Conservation (phyloP, 2,329 filamentous ascomycete species). For the Ramichloridium luteum region DNA sequence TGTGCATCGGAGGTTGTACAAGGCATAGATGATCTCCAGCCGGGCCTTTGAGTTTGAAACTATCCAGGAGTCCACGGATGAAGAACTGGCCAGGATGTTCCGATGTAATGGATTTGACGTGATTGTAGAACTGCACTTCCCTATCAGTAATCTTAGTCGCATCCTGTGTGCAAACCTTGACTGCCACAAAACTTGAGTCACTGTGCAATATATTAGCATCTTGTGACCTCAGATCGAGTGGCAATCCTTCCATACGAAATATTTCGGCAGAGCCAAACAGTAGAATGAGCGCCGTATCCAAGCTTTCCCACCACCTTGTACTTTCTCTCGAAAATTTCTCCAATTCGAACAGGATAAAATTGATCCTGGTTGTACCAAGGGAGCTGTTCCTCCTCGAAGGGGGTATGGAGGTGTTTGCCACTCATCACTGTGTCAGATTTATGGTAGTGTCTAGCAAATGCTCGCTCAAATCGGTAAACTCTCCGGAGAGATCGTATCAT, state of each 20-base stretch:
- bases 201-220: background rate
- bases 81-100: conserved; percentile 4
- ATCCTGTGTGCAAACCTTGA: conserved; percentile 6
- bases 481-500: background rate
- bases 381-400: conserved; percentile 6
- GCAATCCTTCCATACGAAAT: conserved; percentile 2
- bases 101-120: conserved; percentile 5
- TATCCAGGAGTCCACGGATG: conserved; percentile 8
- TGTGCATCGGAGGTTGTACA: conserved; percentile 11
- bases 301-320: conserved; percentile 7
- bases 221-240: background rate
- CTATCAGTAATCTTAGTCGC: conserved; percentile 1
- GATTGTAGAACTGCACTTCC: conserved; percentile 8
- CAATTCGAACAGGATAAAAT: conserved; percentile 5
- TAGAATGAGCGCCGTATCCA: conserved; percentile 6
- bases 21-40: conserved; percentile 10
- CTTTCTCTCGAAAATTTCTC: conserved; percentile 2
- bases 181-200: conserved; percentile 2
- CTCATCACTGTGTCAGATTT: background rate
- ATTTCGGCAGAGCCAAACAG: conserved; percentile 8
- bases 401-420: background rate
- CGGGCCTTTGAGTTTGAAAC: conserved; percentile 4
- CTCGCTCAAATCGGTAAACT: background rate
- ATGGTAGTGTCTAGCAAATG: background rate
- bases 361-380: conserved; percentile 2